Percentiles rank a stretch among this genome's conserved stretches.
These are phyloP conservation scores for Rhizopogon roseolus DNA, from an alignment of 768 basidiomycete genomes.

Conservation along the genomic window DNA sequence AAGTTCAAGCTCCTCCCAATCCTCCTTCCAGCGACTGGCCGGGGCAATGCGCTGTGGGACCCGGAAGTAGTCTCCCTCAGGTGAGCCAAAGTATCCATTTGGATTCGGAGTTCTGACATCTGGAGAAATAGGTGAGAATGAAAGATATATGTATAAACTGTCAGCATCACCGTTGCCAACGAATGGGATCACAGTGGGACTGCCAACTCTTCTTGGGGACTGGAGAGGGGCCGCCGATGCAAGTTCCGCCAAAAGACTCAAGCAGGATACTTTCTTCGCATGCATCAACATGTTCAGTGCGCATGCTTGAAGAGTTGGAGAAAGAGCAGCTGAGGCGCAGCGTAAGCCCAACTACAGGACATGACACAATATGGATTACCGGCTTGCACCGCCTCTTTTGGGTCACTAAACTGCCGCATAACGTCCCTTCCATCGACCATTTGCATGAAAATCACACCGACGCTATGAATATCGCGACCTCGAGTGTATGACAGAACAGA, in stretches of 20 bases:
- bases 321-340: conserved; percentile 41
- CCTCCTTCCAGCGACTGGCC: conserved; percentile 82
- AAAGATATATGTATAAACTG: not conserved
- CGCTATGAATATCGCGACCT: conserved; percentile 77
- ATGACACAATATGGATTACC: conserved; percentile 33
- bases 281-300: conserved; percentile 56
- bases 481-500: conserved; percentile 75
- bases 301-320: conserved; percentile 45
- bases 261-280: conserved; percentile 55
- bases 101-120: conserved; percentile 40
- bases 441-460: conserved; percentile 76
- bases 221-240: conserved; percentile 38
- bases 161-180: not conserved
- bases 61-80: conserved; percentile 63
- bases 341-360: not conserved
- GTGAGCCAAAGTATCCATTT: conserved; percentile 41
- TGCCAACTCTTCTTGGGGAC: conserved; percentile 9
- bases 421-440: conserved; percentile 82
- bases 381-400: conserved; percentile 51
- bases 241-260: conserved; percentile 53
- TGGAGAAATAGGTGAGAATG: not conserved
- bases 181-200: not conserved
- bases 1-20: conserved; percentile 91
- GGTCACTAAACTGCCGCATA: conserved; percentile 45
- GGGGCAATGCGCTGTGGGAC: conserved; percentile 36